Conservation (phyloP, 495 filamentous ascomycete genomes). For the Apodospora peruviana region DNA sequence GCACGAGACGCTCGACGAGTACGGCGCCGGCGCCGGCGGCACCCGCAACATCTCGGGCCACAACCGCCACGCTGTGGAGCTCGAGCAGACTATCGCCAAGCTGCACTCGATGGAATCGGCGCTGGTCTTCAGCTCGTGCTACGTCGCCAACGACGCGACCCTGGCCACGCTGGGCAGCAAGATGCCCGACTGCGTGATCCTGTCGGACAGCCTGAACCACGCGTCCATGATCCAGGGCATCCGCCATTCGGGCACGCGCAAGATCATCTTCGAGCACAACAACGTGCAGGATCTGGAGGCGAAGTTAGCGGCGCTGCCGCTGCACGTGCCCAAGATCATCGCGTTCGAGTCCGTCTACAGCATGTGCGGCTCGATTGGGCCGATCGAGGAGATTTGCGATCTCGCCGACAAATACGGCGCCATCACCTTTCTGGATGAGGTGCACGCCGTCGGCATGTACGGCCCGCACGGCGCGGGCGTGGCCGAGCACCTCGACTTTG, state of each 20-base stretch:
- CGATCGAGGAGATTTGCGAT: slow-evolving; percentile 92
- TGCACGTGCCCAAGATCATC: slow-evolving; percentile 89
- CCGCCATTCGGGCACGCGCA: slow-evolving; percentile 90
- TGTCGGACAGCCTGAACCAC: slow-evolving; percentile 94
- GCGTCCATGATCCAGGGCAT: slow-evolving; percentile 99
- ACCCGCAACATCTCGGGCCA: slow-evolving; percentile 98
- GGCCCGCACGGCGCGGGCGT: slow-evolving; percentile 94
- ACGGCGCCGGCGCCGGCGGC: slow-evolving; percentile 91
- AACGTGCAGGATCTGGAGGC: slow-evolving; percentile 83
- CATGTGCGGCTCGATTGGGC: slow-evolving; percentile 97
- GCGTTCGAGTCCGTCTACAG: slow-evolving; percentile 98
- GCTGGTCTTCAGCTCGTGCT: slow-evolving; percentile 94
- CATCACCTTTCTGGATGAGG: slow-evolving; percentile 95
- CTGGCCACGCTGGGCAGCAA: slow-evolving; percentile 94
- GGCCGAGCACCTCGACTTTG: slow-evolving; percentile 93
- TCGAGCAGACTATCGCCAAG: slow-evolving; percentile 82
- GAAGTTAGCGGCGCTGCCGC: slow-evolving; percentile 81
- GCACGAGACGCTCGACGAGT: slow-evolving; percentile 91
- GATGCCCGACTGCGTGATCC: slow-evolving; percentile 89
- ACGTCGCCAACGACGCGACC: slow-evolving; percentile 96
- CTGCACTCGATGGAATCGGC: slow-evolving; percentile 87
- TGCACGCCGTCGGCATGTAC: slow-evolving; percentile 99
- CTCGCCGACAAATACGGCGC: slow-evolving; percentile 96
- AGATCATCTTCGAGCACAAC: slow-evolving; percentile 98
- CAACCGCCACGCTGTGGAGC: slow-evolving; percentile 83